Evolutionary conservation across 805 yeast genomes (phyloP).

Genomic region (Blastobotrys americana): DNA sequence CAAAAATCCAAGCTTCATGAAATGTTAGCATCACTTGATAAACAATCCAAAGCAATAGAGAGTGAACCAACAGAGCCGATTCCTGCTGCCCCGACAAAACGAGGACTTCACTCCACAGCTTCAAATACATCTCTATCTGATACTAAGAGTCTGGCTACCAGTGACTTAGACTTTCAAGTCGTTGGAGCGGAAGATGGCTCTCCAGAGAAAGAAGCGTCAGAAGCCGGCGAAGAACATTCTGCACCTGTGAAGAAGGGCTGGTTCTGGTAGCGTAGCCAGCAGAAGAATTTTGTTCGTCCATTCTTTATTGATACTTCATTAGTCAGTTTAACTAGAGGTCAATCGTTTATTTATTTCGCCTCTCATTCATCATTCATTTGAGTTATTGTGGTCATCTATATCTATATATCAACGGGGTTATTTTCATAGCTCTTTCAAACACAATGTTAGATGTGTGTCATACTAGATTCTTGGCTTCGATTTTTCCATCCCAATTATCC

Average conservation of each 20-base stretch:
- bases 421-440: no score
- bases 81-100: not conserved
- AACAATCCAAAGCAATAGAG: slow-evolving; percentile 11
- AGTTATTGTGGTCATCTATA: no score
- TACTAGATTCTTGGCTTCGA: not conserved
- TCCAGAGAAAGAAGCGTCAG: not conserved
- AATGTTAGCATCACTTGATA: slow-evolving; percentile 14
- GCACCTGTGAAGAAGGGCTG: slow-evolving; percentile 3
- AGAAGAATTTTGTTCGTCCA: no score
- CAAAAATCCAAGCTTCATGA: slow-evolving; percentile 19
- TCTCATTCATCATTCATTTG: no score
- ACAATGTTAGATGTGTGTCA: no score
- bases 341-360: no score
- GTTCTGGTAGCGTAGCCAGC: no score
- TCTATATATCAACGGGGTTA: no score
- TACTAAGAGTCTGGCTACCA: not conserved
- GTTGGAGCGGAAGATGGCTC: slow-evolving; percentile 17
- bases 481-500: not conserved
- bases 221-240: slow-evolving; percentile 1
- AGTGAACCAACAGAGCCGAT: slow-evolving; percentile 9
- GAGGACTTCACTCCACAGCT: not conserved
- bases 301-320: no score
- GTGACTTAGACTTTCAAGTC: slow-evolving; percentile 18
- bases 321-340: no score
- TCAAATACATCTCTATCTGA: not conserved